Evolutionary conservation across 139 green algal species (phyloP).

Genomic region (Chlorella sp.): DNA sequence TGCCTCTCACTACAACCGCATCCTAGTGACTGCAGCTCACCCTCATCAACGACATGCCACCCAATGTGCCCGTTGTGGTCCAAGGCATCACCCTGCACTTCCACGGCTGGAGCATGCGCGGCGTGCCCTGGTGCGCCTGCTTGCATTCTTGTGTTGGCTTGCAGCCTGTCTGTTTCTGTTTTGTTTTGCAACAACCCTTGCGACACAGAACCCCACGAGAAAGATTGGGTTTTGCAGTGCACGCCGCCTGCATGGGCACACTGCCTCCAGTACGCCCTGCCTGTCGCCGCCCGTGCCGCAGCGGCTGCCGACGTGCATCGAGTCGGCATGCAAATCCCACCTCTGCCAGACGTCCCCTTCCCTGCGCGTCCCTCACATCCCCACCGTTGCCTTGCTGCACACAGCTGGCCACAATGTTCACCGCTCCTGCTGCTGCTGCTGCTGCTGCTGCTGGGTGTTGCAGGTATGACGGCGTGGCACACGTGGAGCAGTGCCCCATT

Average conservation of each 20-base stretch:
- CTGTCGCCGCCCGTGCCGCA: background rate
- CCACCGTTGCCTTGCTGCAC: too few species aligned
- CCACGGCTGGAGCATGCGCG: slow-evolving; percentile 59
- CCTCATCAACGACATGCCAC: slow-evolving; percentile 56
- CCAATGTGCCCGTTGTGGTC: slow-evolving; percentile 32
- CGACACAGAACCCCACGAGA: too few species aligned
- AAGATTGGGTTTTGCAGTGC: too few species aligned
- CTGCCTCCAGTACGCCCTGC: background rate
- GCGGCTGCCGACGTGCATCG: background rate
- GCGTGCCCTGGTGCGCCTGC: slow-evolving; percentile 6
- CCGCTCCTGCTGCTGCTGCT: too few species aligned
- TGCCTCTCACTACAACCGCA: background rate
- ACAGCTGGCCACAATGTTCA: too few species aligned
- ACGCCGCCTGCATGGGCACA: too few species aligned
- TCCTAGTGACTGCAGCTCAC: slow-evolving; percentile 38
- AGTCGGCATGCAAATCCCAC: too few species aligned
- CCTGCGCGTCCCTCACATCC: too few species aligned
- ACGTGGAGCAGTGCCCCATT: slow-evolving; percentile 57
- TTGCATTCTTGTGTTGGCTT: too few species aligned
- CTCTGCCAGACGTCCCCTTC: too few species aligned
- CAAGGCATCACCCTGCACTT: slow-evolving; percentile 64
- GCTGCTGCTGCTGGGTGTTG: background rate
- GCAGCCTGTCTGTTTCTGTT: too few species aligned
- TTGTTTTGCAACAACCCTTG: too few species aligned
- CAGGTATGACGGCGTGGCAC: slow-evolving; percentile 46